Evolutionary conservation across 2,329 filamentous ascomycete species (phyloP), one percentile per base, ranked within the genome.

Genomic region (Neofusicoccum kwambonambiense): DNA sequence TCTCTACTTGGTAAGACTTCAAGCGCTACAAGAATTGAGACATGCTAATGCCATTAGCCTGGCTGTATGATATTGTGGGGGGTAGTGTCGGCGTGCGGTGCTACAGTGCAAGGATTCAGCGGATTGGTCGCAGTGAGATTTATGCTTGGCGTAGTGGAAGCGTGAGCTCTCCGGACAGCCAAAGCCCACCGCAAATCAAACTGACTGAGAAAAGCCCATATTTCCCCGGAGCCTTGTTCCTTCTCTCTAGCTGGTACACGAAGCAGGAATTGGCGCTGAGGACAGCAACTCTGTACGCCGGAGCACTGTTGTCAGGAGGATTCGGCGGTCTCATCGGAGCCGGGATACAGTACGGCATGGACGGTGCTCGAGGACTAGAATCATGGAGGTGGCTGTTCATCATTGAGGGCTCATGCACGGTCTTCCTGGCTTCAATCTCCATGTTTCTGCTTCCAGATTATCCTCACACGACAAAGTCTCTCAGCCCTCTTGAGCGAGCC

Each of bases 241-340:
- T 81, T 64, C 75, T 84, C 7, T 81, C 78, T 8, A 80, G 79
- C 67, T 85, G 82, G 82, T 86, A 85, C 68, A 85, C 81, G 1
- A 81, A 81, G 56, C 78, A 80, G 31, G 83, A 86, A 66, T 71
- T 85, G 15, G 79, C 79, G 3, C 76, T 82, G 49, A 79, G 84
- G 4, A 83, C 80, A 67, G 79, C 80, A n/a, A 79, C 84, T 52
- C 80, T 86, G 62, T 85, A 83, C 70, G 80, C 81, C 4, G 83
- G 82, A 3, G 80, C 78, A 1, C 72, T 84, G 27, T 76, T 85
- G 35, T 79, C 78, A 56, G 80, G 74, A 52, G 83, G 83, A 3
- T 85, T 86, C 68, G 82, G 81, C 17, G 83, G 81, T 34, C 76
- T 86, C 22, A 83, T 86, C 56, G 83, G 81, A 7, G 83, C 83